Evolutionary conservation across 2,329 filamentous ascomycete genomes (phyloP).

Genomic region (Fusarium coicis): DNA sequence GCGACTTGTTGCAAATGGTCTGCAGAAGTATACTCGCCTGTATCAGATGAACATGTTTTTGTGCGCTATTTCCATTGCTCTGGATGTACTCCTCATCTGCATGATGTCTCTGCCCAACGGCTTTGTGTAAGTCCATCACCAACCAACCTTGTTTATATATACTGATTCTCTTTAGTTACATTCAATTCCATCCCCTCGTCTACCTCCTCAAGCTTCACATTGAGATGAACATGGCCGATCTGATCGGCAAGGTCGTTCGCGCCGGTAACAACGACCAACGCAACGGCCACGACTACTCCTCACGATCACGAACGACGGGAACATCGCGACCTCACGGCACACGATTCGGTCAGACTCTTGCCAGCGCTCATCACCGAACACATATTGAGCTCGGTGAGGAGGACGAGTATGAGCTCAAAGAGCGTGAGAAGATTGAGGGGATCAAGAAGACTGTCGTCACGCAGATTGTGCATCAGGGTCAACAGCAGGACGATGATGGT

Average conservation of each 20-base stretch:
- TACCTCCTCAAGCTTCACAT: constrained; percentile 45
- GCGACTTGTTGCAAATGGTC: constrained; percentile 58
- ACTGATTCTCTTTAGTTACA: constrained; percentile 28
- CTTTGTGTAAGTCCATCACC: constrained; percentile 35
- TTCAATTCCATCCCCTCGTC: constrained; percentile 45
- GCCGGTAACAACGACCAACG: constrained; percentile 36
- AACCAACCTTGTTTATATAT: not conserved
- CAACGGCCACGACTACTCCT: constrained; percentile 33
- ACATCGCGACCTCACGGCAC: constrained; percentile 18
- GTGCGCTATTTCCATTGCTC: constrained; percentile 44
- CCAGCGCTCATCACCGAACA: constrained; percentile 35
- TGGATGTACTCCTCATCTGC: constrained; percentile 43
- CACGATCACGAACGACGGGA: constrained; percentile 28
- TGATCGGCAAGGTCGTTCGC: constrained; percentile 43
- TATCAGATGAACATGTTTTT: constrained; percentile 51
- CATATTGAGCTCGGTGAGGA: constrained; percentile 45
- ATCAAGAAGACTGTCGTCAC: constrained; percentile 44
- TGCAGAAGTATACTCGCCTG: constrained; percentile 60
- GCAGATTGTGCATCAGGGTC: constrained; percentile 16
- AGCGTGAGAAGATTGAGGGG: constrained; percentile 40
- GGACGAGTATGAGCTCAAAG: constrained; percentile 39
- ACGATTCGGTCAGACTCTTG: constrained; percentile 32
- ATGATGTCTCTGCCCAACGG: constrained; percentile 45
- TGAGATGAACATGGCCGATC: constrained; percentile 47
- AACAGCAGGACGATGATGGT: constrained; percentile 20